Evolutionary conservation across 1,139 yeast species (phyloP), one percentile per base, ranked within the genome.

Genomic region (Tardiomyces depauwii): DNA sequence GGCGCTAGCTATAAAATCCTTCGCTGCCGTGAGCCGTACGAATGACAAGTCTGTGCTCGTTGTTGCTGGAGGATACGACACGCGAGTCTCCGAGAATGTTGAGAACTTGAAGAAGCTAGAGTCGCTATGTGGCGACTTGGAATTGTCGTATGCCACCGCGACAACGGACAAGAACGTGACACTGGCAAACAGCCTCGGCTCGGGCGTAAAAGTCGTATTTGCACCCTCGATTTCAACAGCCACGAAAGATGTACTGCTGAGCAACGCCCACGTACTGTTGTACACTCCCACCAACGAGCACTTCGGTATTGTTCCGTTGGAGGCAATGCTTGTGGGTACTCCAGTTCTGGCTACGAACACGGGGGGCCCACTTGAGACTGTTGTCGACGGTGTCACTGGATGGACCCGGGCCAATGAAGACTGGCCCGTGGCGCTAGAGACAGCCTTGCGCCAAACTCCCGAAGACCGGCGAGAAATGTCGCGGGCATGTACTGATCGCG

Each of bases 271-370:
- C 46, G 55, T 84, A 47, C 70, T 93, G 38, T 67, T 88, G 42
- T 91, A 91, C 61, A 93, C 99, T 0, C 98, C 99, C 2, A 74
- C 83, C 1, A 76, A 77, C 57, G 98, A 93, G 62, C 99, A 91
- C 65, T 91, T 91, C 61, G 99, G 99, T 13, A 93, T 91, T 51
- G 99, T 93, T 2, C 99, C 99, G 1, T 73, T 91, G 13, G 98
- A 91, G 60, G 88, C 96, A 18, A 89, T 91, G 96, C 72, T 82
- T 42, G 72, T 77, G 51, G 80, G 83, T 27, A 82, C 84, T 0
- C 89, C 95, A 0, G 96, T 88, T 0, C 67, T 93, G 47, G 96
- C 96, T 0, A 80, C 83, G 2, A 78, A 85, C 58, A 80, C 79
- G 42, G 99, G 98, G 14, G 99, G 99, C 0, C 98, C 98, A 0